Conservation (phyloP, 345 rosid species). For the Arabidopsis suecica region DNA sequence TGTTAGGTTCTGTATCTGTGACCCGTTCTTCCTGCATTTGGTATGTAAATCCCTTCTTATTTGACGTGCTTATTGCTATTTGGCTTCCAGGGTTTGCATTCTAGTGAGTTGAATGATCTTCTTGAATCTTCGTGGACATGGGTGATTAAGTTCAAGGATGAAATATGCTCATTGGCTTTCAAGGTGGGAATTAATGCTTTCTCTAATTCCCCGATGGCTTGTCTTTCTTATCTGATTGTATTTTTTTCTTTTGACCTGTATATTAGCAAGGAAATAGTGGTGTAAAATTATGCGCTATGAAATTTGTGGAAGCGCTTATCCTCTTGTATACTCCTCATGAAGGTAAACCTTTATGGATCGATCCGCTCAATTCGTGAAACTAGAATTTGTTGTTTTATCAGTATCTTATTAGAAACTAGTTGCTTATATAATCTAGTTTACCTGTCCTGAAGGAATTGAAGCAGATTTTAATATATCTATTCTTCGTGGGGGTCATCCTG, state of each 20-base stretch:
- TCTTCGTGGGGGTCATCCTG: constrained; percentile 89
- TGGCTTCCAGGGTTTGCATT: constrained; percentile 67
- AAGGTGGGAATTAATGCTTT: constrained; percentile 54
- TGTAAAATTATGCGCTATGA: constrained; percentile 72
- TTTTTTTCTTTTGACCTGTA: constrained; percentile 39
- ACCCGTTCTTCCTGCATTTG: background rate
- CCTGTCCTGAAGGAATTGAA: constrained; percentile 54
- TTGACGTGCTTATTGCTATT: constrained; percentile 9
- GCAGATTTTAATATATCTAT: constrained; percentile 78
- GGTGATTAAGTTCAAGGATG: constrained; percentile 86
- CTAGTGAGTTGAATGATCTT: constrained; percentile 67
- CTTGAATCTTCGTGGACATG: constrained; percentile 81
- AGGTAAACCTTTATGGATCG: constrained; percentile 52
- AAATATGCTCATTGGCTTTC: constrained; percentile 74
- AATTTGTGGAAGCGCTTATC: constrained; percentile 89
- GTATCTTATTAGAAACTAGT: constrained; percentile 18
- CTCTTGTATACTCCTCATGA: constrained; percentile 80
- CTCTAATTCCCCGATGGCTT: constrained; percentile 11
- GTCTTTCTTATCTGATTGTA: constrained; percentile 25
- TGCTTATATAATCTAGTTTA: constrained; percentile 38
- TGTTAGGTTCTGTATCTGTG: constrained; percentile 13
- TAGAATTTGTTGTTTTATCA: constrained; percentile 5
- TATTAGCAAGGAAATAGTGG: constrained; percentile 83
- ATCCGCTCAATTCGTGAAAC: constrained; percentile 24
- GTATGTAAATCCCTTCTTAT: background rate